A percentile compares a stretch with the other conserved stretches of the same genome.
Conservation (phyloP, 768 basidiomycete species). For the Strobilomyces dryophilus region DNA sequence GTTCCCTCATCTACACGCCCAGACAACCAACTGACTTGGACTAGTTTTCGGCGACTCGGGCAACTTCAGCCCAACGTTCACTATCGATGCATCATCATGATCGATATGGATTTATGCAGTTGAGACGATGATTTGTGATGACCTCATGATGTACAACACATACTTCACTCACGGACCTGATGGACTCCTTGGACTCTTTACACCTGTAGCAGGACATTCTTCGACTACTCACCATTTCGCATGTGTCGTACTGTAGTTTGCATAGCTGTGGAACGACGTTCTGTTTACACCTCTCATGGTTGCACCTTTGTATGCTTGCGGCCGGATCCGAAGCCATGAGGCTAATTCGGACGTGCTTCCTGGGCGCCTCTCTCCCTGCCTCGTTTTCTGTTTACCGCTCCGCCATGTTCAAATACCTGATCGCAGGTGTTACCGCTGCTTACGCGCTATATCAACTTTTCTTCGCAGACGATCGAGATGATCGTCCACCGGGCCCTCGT, state of each 20-base stretch:
- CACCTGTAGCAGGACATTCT: neutral
- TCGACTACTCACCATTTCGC: constrained; percentile 2
- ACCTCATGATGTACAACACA: constrained; percentile 14
- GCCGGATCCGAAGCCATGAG: neutral
- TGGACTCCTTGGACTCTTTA: constrained; percentile 6
- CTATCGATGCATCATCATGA: constrained; percentile 31
- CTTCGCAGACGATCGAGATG: constrained; percentile 7
- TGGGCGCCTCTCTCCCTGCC: neutral
- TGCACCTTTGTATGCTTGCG: neutral
- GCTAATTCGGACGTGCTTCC: neutral
- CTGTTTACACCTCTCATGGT: neutral
- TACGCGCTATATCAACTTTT: constrained; percentile 10
- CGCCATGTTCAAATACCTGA: constrained; percentile 12
- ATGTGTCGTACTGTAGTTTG: constrained; percentile 7
- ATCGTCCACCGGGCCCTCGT: neutral
- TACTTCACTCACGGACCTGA: constrained; percentile 5
- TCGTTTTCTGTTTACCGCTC: neutral
- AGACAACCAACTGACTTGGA: neutral
- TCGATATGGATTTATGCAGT: neutral
- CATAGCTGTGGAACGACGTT: neutral
- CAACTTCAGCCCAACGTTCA: constrained; percentile 43
- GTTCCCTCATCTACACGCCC: neutral
- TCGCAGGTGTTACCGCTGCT: constrained; percentile 8
- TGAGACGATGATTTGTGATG: constrained; percentile 5
- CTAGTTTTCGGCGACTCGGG: constrained; percentile 55